Base-by-base conservation (phyloP, 2,329 filamentous ascomycete genomes). In the Plectosphaerella cucumerina region DNA sequence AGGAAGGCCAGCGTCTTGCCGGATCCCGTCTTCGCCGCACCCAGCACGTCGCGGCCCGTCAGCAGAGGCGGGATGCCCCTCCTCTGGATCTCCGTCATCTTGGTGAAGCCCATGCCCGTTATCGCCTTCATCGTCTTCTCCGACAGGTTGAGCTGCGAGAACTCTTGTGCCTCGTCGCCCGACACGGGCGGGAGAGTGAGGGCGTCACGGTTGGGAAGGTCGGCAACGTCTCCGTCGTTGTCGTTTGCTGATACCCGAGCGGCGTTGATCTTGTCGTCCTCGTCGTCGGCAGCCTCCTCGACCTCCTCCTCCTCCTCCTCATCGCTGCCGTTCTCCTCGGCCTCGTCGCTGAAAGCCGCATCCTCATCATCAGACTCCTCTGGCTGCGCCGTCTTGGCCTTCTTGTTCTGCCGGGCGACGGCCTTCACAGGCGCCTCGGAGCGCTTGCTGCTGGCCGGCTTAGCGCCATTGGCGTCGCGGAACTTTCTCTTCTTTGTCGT, bases 1-100 rank as follows among this genome's bases (percentile, higher is more conserved):
- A 99, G 76, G 72, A 99, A 99, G 3, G 93, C 87, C 54, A 97
- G 72, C 1, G 94, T 99, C 77, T 99, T 99, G 66, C 94, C 94
- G 20, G 90, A 95, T 42, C 92, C 92, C 3, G 92, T 97, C 78
- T 97, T 97, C 47, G 94, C 94, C 31, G 93, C 93, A 62, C 94
- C 94, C 43, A 99, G 81, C 20, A 97, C 89, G 72, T 97, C 93
- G 65, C 88, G 86, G 56, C 94, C 94, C 41, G 92, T 90, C 53
- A 97, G 77, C 44, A 95, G 76, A 18, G 92, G 91, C 5, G 93
- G 92, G 50, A 97, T 96, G 12, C 87, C 87, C 65, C 88, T 81
- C 60, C 84, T 82, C 70, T 97, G 94, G 59, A 97, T 97, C 67
- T 94, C 89, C 1, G 94, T 97, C 92, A 99, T 97, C 45, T 80